Evolutionary conservation across 2,329 filamentous ascomycete genomes (phyloP).

Genomic region (Xylariaceae sp.): DNA sequence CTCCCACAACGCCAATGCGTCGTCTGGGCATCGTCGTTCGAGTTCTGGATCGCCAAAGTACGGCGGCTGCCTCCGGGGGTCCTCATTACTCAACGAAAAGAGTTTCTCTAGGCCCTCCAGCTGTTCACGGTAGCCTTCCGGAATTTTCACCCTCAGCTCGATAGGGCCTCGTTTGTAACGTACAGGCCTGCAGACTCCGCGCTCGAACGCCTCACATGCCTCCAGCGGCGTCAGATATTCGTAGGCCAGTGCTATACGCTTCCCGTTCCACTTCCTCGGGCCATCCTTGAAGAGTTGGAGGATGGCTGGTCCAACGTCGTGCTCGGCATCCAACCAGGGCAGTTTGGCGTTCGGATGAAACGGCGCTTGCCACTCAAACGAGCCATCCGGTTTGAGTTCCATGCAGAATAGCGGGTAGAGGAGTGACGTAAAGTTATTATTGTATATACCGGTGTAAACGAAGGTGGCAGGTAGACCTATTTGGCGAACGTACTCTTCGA

Average conservation of each 20-base stretch:
- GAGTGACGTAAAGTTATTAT: conserved; percentile 97
- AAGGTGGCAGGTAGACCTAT: conserved; percentile 86
- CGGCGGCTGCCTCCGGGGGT: conserved; percentile 60
- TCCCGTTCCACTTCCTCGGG: conserved; percentile 76
- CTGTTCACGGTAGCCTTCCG: conserved; percentile 85
- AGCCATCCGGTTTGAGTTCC: conserved; percentile 81
- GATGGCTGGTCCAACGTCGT: conserved; percentile 90
- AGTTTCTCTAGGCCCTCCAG: conserved; percentile 70
- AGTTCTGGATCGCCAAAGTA: conserved; percentile 64
- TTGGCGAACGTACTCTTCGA: conserved; percentile 87
- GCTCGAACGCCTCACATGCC: conserved; percentile 78
- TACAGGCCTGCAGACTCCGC: conserved; percentile 76
- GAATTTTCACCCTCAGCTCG: conserved; percentile 82
- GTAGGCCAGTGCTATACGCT: conserved; percentile 84
- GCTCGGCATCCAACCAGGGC: conserved; percentile 95
- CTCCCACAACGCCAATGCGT: conserved; percentile 85
- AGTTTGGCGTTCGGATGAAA: conserved; percentile 88
- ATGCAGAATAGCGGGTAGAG: conserved; percentile 94
- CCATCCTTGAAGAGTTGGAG: conserved; percentile 96
- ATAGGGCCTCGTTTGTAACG: conserved; percentile 78
- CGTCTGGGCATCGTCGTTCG: conserved; percentile 67
- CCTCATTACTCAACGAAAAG: conserved; percentile 53
- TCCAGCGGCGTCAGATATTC: conserved; percentile 83
- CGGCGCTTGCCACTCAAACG: conserved; percentile 89
- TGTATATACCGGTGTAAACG: conserved; percentile 96